Evolutionary conservation across 495 filamentous ascomycete genomes (phyloP), one percentile per base, ranked within the genome.

Genomic region (Pyronema domesticum): DNA sequence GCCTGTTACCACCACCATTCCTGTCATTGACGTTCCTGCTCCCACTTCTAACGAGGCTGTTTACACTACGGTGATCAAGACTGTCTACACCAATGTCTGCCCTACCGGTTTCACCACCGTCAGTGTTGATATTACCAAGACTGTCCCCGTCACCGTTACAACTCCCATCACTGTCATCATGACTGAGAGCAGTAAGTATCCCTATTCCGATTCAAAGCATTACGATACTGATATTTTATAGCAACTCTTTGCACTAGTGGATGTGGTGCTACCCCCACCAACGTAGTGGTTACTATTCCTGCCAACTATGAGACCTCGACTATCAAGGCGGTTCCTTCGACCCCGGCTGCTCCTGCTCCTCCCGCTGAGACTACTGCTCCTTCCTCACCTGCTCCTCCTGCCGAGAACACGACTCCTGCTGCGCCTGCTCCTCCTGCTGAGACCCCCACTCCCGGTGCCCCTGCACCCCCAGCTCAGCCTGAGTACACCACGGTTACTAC

Each of bases 11-110:
- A 37, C 10, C n/a, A 37, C 48, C 30, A 8, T 44, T 3, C 36
- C 37, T 8, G 51, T 42, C 15, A 10, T 53, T 1, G 14, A 42
- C 1, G 17, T 51, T n/a, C 51, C 51, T 4, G 43, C 51, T 5
- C 35, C 51, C 6, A 43, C 36, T 43, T 9, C 51, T 30, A 14
- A 15, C n/a, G 51, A 53, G 15, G 3, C 9, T n/a, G 51, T 53
- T n/a, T 14, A 42, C 9, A 40, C 51, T 37, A 53, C 51, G 4
- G 51, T 53, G 8, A 53, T 53, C 35, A 43, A 53, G n/a, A 53
- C 51, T 19, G 30, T 14, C 37, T 53, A 53, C 51, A 17, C 14
- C 37, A 23, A 18, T 35, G 37, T 53, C 51, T 53, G 51, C 35
- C 37, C 51, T 10, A 53, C 51, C 37, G 51, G 51, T 14, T 35